A percentile compares a stretch with the other conserved stretches of the same genome.
Evolutionary conservation across 495 filamentous ascomycete genomes (phyloP).

Genomic region (Tuber indicum): DNA sequence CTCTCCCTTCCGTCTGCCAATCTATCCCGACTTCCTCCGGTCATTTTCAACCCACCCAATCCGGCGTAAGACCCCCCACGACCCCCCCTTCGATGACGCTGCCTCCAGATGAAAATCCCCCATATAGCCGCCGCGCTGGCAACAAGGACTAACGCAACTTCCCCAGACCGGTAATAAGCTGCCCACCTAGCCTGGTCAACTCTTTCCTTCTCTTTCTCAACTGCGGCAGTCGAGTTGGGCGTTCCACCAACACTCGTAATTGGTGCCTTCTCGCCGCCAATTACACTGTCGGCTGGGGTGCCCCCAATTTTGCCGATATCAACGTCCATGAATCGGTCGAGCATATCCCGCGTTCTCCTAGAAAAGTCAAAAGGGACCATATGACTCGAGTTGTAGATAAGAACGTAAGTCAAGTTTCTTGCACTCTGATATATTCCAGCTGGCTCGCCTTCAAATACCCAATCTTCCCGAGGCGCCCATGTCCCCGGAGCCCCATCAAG

Average conservation of each 20-base stretch:
- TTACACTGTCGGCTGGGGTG: conserved; percentile 68
- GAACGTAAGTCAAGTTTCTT: conserved; percentile 87
- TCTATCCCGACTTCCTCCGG: conserved; percentile 49
- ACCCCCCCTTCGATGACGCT: conserved; percentile 53
- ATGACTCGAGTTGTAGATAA: conserved; percentile 91
- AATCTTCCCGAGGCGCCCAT: conserved; percentile 84
- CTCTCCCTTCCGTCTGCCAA: conserved; percentile 47
- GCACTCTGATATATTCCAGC: conserved; percentile 92
- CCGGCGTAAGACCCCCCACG: conserved; percentile 39
- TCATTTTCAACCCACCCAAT: conserved; percentile 37
- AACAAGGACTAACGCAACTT: conserved; percentile 81
- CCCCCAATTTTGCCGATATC: conserved; percentile 90
- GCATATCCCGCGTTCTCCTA: conserved; percentile 84
- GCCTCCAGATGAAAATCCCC: conserved; percentile 82
- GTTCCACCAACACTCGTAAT: conserved; percentile 76
- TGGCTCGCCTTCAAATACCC: conserved; percentile 86
- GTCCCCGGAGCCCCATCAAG: conserved; percentile 64
- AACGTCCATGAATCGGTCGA: conserved; percentile 90
- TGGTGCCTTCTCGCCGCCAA: conserved; percentile 83
- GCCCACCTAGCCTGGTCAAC: conserved; percentile 82
- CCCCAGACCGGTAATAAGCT: conserved; percentile 86
- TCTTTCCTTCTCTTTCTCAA: conserved; percentile 64
- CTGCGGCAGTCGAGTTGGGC: conserved; percentile 66
- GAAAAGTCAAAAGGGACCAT: conserved; percentile 97
- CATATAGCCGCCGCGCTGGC: conserved; percentile 67